phyloP scores from a whole-genome alignment of 495 filamentous ascomycete species.

The Pseudotulostoma volvatum region DNA sequence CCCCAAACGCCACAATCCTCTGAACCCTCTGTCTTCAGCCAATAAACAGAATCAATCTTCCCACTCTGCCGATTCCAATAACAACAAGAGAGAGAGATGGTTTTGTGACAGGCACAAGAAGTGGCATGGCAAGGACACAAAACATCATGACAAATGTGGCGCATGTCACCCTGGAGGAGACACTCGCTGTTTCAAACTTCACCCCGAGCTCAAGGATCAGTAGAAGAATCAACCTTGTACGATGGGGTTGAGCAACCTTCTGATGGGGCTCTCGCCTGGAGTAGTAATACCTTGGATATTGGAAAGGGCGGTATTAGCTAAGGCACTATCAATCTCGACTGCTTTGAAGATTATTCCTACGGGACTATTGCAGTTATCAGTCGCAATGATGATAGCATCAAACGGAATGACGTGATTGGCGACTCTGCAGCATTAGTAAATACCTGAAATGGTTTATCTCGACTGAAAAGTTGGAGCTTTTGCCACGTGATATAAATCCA shows the following conservation, averaged over 20 bases:
- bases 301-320: not conserved
- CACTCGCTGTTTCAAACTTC: not conserved
- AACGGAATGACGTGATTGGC: not conserved
- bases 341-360: not conserved
- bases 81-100: not conserved
- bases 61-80: no score
- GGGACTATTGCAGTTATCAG: not conserved
- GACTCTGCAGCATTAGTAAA: not conserved
- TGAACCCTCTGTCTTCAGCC: no score
- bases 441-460: not conserved
- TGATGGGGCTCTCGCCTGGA: not conserved
- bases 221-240: not conserved
- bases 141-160: not conserved
- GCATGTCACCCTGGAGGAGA: not conserved
- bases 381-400: not conserved
- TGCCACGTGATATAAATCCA: no score
- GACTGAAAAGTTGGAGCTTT: not conserved
- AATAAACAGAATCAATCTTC: no score
- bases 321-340: not conserved
- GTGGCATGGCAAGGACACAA: not conserved
- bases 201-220: not conserved
- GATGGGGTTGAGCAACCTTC: not conserved
- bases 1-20: no score
- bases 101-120: not conserved
- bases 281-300: not conserved